Percentiles rank a stretch among this genome's conserved stretches.
phyloP scores from a whole-genome alignment of 768 basidiomycete genomes.

The Podaxis rugospora region DNA sequence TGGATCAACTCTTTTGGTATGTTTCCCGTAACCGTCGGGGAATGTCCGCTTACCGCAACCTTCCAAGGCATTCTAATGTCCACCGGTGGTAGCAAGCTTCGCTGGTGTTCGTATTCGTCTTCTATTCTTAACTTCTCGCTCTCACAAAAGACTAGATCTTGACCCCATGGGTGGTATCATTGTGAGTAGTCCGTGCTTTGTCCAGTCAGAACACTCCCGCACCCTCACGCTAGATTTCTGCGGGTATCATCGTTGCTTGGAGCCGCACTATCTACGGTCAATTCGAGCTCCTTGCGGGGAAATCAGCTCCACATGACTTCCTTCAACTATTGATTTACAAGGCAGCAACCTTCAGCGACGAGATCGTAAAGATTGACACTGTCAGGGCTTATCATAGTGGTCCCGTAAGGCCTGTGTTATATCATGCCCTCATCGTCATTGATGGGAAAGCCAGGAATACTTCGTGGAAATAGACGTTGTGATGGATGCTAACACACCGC shows the following conservation, averaged over 20 bases:
- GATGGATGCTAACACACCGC: slow-evolving; percentile 81
- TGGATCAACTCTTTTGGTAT: slow-evolving; percentile 76
- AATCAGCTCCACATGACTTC: slow-evolving; percentile 89
- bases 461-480: slow-evolving; percentile 96
- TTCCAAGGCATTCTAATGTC: slow-evolving; percentile 74
- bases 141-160: slow-evolving; percentile 38
- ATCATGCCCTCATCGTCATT: background rate
- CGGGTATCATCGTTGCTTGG: slow-evolving; percentile 82
- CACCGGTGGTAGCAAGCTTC: slow-evolving; percentile 71
- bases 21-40: slow-evolving; percentile 12
- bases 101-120: slow-evolving; percentile 63
- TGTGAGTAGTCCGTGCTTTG: slow-evolving; percentile 35
- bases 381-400: slow-evolving; percentile 89
- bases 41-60: background rate
- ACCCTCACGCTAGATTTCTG: slow-evolving; percentile 49
- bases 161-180: slow-evolving; percentile 78
- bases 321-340: slow-evolving; percentile 92
- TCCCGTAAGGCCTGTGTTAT: slow-evolving; percentile 19
- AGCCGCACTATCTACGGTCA: slow-evolving; percentile 68
- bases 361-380: slow-evolving; percentile 86
- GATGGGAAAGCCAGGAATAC: slow-evolving; percentile 52
- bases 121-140: slow-evolving; percentile 3
- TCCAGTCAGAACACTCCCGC: background rate
- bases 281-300: slow-evolving; percentile 86
- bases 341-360: slow-evolving; percentile 80